These are phyloP conservation scores for Lactifluus volemus DNA, from an alignment of 768 basidiomycete genomes.

Conservation along the genomic window DNA sequence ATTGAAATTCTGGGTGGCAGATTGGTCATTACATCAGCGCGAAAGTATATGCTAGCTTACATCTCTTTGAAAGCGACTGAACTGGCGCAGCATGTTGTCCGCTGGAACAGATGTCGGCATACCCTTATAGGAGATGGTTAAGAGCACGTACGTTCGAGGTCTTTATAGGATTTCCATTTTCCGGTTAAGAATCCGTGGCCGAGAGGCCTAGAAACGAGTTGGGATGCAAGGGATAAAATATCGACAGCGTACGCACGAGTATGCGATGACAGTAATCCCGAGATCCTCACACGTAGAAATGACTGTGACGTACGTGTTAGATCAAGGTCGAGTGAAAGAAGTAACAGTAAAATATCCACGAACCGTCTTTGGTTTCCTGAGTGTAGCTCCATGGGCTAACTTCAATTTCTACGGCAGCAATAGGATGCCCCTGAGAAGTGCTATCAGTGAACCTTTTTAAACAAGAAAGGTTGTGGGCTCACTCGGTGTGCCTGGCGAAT, in stretches of 20 bases:
- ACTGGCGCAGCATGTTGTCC: slow-evolving; percentile 28
- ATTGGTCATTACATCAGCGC: not conserved
- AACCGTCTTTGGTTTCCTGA: slow-evolving; percentile 39
- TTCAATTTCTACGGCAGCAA: slow-evolving; percentile 60
- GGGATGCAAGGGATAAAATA: not conserved
- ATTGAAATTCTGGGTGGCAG: slow-evolving; percentile 28
- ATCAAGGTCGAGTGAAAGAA: not conserved
- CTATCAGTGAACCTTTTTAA: not conserved
- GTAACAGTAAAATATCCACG: not conserved
- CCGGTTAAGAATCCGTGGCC: slow-evolving; percentile 49
- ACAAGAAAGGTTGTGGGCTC: slow-evolving; percentile 34
- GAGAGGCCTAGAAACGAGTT: slow-evolving; percentile 29
- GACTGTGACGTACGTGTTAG: slow-evolving; percentile 25
- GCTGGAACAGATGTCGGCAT: slow-evolving; percentile 16
- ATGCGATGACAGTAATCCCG: slow-evolving; percentile 48
- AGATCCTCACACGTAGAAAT: slow-evolving; percentile 46
- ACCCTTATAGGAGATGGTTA: not conserved
- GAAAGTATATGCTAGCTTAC: slow-evolving; percentile 7
- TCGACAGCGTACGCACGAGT: slow-evolving; percentile 28
- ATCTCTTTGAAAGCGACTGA: slow-evolving; percentile 34
- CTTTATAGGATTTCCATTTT: slow-evolving; percentile 30
- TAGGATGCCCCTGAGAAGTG: slow-evolving; percentile 18
- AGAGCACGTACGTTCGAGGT: slow-evolving; percentile 21
- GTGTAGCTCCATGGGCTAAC: slow-evolving; percentile 56
- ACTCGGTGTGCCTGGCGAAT: slow-evolving; percentile 31